Evolutionary conservation across 495 filamentous ascomycete species (phyloP).

Genomic region (Neurospora sp.): DNA sequence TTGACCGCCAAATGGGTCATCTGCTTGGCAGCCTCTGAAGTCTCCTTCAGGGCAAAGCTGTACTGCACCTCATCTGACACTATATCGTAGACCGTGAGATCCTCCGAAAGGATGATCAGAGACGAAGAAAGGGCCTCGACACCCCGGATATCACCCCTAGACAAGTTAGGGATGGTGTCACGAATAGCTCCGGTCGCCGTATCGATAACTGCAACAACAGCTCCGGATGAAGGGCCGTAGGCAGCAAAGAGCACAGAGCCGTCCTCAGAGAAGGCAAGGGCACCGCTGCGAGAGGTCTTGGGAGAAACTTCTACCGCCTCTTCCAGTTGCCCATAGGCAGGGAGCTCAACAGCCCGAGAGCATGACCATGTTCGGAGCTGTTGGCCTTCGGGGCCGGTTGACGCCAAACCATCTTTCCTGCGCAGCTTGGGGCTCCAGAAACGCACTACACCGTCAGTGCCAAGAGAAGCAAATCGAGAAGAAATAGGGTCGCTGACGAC

Average conservation of each 20-base stretch:
- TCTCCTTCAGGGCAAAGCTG: constrained; percentile 31
- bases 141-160: constrained; percentile 40
- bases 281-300: constrained; percentile 27
- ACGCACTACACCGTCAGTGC: constrained; percentile 64
- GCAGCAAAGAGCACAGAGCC: constrained; percentile 71
- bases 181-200: constrained; percentile 45
- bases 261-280: constrained; percentile 71
- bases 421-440: constrained; percentile 66
- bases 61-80: constrained; percentile 49
- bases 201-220: constrained; percentile 48
- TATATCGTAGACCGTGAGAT: constrained; percentile 57
- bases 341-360: constrained; percentile 48
- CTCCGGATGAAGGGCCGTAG: constrained; percentile 30
- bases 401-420: constrained; percentile 50
- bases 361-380: constrained; percentile 64
- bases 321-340: constrained; percentile 28
- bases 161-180: constrained; percentile 45
- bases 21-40: constrained; percentile 25
- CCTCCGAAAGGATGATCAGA: constrained; percentile 52
- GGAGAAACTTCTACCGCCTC: constrained; percentile 13
- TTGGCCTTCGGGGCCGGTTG: constrained; percentile 42
- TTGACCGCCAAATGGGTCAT: constrained; percentile 54
- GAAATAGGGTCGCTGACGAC: constrained; percentile 56
- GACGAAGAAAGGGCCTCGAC: constrained; percentile 51
- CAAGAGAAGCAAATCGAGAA: constrained; percentile 71